A percentile compares a stretch with the other conserved stretches of the same genome.
Evolutionary conservation across 2,329 filamentous ascomycete genomes (phyloP).

Genomic region (Teratosphaeriaceae sp.): DNA sequence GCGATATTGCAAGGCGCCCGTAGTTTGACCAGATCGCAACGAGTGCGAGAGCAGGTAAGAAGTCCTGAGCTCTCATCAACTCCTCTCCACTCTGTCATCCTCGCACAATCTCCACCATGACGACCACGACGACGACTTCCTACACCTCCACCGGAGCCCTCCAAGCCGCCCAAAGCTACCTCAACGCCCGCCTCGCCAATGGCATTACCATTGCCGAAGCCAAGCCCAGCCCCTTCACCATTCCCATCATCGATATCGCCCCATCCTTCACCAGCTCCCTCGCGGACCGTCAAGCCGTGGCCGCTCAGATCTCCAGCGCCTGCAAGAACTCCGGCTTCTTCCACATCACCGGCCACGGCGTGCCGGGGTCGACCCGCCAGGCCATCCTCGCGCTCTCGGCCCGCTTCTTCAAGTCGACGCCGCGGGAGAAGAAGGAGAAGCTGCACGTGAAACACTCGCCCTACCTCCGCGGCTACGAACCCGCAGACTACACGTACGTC

Average conservation of each 20-base stretch:
- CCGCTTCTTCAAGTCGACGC: constrained; percentile 31
- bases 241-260: constrained; percentile 34
- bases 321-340: constrained; percentile 36
- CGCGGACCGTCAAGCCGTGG: constrained; percentile 30
- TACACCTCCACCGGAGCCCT: constrained; percentile 26
- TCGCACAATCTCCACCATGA: constrained; percentile 1
- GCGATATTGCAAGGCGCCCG: no score
- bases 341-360: constrained; percentile 34
- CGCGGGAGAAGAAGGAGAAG: constrained; percentile 30
- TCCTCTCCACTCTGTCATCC: neutral
- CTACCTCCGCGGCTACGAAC: constrained; percentile 37
- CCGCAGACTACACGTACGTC: constrained; percentile 34
- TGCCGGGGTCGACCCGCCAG: constrained; percentile 23
- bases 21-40: no score
- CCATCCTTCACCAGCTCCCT: constrained; percentile 30
- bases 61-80: neutral
- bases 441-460: constrained; percentile 35
- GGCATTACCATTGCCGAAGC: constrained; percentile 8
- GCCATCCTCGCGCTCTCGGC: constrained; percentile 32
- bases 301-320: constrained; percentile 32
- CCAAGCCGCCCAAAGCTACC: constrained; percentile 27
- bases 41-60: no score
- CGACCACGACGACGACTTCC: constrained; percentile 5
- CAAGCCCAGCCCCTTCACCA: constrained; percentile 21
- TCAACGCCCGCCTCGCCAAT: constrained; percentile 28